These are phyloP conservation scores for Xylaria sp. DNA, from an alignment of 2,329 filamentous ascomycete genomes.

Conservation along the genomic window DNA sequence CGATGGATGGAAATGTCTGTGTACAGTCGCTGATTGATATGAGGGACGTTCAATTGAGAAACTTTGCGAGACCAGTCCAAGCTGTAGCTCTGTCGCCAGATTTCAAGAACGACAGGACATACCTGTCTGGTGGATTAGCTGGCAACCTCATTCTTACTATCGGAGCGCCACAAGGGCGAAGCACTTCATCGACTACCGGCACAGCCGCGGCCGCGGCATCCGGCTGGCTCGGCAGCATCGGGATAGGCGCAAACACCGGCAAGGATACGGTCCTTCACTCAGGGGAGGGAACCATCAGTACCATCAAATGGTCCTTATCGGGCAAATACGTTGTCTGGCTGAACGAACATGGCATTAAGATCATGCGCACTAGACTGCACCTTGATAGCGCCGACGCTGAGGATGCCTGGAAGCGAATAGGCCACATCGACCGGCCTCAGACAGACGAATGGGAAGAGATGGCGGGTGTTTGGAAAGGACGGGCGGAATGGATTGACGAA, in stretches of 20 bases:
- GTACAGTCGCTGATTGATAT: slow-evolving; percentile 83
- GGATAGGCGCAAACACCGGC: slow-evolving; percentile 74
- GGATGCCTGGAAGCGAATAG: slow-evolving; percentile 91
- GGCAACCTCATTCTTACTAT: slow-evolving; percentile 86
- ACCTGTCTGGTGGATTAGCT: slow-evolving; percentile 86
- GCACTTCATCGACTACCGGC: slow-evolving; percentile 83
- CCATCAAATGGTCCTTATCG: slow-evolving; percentile 91
- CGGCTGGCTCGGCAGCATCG: slow-evolving; percentile 89
- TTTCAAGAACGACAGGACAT: slow-evolving; percentile 85
- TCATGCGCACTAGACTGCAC: slow-evolving; percentile 88
- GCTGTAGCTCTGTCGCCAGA: slow-evolving; percentile 93
- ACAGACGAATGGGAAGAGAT: slow-evolving; percentile 92
- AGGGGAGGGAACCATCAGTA: slow-evolving; percentile 87
- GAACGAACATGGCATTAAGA: slow-evolving; percentile 96
- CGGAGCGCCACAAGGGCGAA: slow-evolving; percentile 77
- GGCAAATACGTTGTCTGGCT: slow-evolving; percentile 94
- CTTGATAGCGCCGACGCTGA: slow-evolving; percentile 77
- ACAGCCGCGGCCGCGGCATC: slow-evolving; percentile 83
- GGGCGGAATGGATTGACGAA: slow-evolving; percentile 92
- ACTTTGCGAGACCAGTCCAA: slow-evolving; percentile 91
- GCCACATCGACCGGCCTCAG: slow-evolving; percentile 86
- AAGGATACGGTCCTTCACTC: slow-evolving; percentile 88
- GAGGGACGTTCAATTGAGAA: slow-evolving; percentile 88
- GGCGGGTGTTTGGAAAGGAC: slow-evolving; percentile 92
- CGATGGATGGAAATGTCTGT: slow-evolving; percentile 94